These are phyloP conservation scores for Rubia peregrina DNA, from an alignment of 305 asterid species.

Conservation along the genomic window DNA sequence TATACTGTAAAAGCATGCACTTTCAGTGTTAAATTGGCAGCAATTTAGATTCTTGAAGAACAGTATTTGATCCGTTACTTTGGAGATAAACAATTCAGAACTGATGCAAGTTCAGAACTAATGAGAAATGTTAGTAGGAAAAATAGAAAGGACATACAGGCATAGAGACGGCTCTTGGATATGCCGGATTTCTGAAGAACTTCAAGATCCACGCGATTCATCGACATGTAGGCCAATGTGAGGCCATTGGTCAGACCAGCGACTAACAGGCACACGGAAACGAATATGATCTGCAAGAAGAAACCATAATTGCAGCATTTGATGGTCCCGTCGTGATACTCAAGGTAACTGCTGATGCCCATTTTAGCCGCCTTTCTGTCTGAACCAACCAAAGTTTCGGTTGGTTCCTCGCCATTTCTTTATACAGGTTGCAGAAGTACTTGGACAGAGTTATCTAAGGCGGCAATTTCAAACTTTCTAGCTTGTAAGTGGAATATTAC, in stretches of 20 bases:
- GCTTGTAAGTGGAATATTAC: neutral
- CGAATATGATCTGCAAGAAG: conserved; percentile 44
- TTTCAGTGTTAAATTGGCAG: neutral
- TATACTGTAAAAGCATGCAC: neutral
- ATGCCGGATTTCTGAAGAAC: conserved; percentile 78
- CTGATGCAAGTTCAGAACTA: neutral
- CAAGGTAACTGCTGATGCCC: neutral
- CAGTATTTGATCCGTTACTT: neutral
- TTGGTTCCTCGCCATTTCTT: neutral
- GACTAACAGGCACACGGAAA: conserved; percentile 38
- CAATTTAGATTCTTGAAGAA: neutral
- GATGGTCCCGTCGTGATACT: conserved; percentile 18
- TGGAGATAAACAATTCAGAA: no score
- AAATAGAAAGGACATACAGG: conserved; percentile 33
- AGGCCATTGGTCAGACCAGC: conserved; percentile 86
- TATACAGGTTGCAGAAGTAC: neutral
- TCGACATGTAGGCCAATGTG: conserved; percentile 83
- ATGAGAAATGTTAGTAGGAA: neutral
- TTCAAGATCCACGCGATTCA: conserved; percentile 81
- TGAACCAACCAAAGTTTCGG: neutral
- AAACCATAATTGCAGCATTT: conserved; percentile 51
- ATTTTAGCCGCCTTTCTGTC: neutral
- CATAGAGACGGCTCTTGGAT: conserved; percentile 47
- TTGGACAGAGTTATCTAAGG: neutral
- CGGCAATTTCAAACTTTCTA: conserved; percentile 1